Base-by-base conservation (phyloP, 352 stramenopile genomes). In the Lagenidium giganteum region DNA sequence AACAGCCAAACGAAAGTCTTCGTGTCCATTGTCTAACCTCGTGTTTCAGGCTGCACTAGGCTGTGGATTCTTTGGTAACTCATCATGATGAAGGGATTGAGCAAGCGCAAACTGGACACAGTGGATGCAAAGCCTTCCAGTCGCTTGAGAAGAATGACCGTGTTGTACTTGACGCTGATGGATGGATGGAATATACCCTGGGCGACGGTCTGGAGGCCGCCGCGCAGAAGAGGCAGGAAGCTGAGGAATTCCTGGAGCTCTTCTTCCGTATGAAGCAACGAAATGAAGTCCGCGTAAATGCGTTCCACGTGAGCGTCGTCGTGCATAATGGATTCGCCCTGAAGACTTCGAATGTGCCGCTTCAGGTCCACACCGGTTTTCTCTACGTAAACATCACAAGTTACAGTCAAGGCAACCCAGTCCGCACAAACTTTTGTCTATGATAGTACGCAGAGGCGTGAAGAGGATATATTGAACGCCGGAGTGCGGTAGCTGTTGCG, bases 91-190 rank as follows among this genome's bases (percentile, higher is more conserved):
- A 94, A 94, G 9, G 72, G 64, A 29, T 94, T 94, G 4, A 94
- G 64, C 11, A 67, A 51, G 27, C 57, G 67, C 26, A 94, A 66
- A 54, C 78, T 88, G 11, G 70, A 66, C 5, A 70, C 59, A 0
- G 83, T 94, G 8, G 83, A 86, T 17, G 73, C 59, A 30, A 82
- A 91, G 41, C 78, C 67, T 51, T 94, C 83, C 21, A 93, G 66
- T n/a, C 83, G 73, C 62, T 94, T 85, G 14, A 94, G 70, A 28
- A 94, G 54, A 24, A 91, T 57, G 29, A 94, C 80, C 0, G 83
- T 93, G 53, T 94, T 94, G 65, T 93, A 76, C 57, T 94, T 93
- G 55, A 94, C 79, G 27, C 80, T 83, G 47, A 93, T 93, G 2
- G 75, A 91, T 20, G 78, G 48, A 50, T 94, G 83, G 38, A 92